Evolutionary conservation across 2,329 filamentous ascomycete genomes (phyloP).

Genomic region (Trichophyton benhamiae): DNA sequence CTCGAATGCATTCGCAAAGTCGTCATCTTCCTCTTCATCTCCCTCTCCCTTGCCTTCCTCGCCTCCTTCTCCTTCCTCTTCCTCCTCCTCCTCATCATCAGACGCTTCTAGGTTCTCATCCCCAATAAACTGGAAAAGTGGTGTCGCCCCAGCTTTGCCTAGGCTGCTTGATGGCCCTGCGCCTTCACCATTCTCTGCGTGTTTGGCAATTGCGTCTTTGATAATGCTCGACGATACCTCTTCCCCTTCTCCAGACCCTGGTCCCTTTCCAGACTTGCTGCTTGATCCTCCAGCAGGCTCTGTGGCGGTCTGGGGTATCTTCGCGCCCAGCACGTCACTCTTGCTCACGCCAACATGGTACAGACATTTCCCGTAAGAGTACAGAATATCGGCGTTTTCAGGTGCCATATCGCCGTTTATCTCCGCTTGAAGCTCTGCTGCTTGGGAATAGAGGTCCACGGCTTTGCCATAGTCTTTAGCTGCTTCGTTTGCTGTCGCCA

Average conservation of each 20-base stretch:
- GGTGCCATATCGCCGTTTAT: slow-evolving; percentile 85
- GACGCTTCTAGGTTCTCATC: slow-evolving; percentile 87
- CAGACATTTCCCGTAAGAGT: slow-evolving; percentile 82
- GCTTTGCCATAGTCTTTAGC: slow-evolving; percentile 81
- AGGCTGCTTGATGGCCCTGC: not conserved
- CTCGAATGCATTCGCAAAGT: slow-evolving; percentile 53
- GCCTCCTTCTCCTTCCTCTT: slow-evolving; percentile 34
- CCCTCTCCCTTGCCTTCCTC: slow-evolving; percentile 32
- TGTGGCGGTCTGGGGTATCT: slow-evolving; percentile 49
- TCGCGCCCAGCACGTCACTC: slow-evolving; percentile 83
- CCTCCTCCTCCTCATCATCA: slow-evolving; percentile 55
- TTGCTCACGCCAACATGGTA: slow-evolving; percentile 91
- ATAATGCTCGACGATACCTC: not conserved
- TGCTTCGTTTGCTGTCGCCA: slow-evolving; percentile 72
- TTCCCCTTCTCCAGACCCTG: slow-evolving; percentile 14
- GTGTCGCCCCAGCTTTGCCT: slow-evolving; percentile 20
- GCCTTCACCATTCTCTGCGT: not conserved
- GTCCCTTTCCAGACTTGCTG: slow-evolving; percentile 23
- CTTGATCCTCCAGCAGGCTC: slow-evolving; percentile 29
- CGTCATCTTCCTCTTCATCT: slow-evolving; percentile 48
- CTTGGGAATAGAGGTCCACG: slow-evolving; percentile 75
- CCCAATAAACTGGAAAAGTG: slow-evolving; percentile 81
- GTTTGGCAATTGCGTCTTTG: slow-evolving; percentile 13
- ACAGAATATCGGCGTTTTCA: slow-evolving; percentile 86
- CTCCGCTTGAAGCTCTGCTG: slow-evolving; percentile 78